Percentiles rank a stretch among this genome's conserved stretches.
Evolutionary conservation across 768 basidiomycete genomes (phyloP).

Genomic region (Calocera viscosa): DNA sequence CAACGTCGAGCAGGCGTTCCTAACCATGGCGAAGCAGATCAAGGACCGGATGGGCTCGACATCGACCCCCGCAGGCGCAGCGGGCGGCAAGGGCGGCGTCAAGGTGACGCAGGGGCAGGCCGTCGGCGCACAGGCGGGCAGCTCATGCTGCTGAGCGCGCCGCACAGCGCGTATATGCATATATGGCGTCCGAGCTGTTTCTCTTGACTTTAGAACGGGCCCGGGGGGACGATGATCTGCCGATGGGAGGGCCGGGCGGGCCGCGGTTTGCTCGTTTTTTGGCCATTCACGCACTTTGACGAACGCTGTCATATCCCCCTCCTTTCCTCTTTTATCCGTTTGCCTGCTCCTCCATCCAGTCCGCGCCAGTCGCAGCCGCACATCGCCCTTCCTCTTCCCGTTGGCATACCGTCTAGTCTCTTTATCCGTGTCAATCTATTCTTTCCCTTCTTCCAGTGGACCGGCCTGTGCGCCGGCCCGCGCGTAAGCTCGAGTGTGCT

Average conservation of each 20-base stretch:
- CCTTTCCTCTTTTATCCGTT: background rate
- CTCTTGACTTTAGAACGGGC: background rate
- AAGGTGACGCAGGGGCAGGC: slow-evolving; percentile 68
- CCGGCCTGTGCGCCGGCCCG: too few relatives aligned
- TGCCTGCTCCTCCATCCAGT: background rate
- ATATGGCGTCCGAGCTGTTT: background rate
- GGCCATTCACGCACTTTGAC: background rate
- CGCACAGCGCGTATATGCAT: background rate
- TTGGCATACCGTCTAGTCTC: background rate
- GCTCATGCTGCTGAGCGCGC: slow-evolving; percentile 62
- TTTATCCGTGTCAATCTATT: background rate
- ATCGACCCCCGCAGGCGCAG: slow-evolving; percentile 51
- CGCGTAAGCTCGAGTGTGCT: too few relatives aligned
- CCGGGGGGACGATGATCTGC: background rate
- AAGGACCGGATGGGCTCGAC: slow-evolving; percentile 87
- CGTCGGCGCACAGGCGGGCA: slow-evolving; percentile 59
- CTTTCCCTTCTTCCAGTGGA: too few relatives aligned
- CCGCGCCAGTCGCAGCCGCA: too few relatives aligned
- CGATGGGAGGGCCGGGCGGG: background rate
- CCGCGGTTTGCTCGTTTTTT: background rate
- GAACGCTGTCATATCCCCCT: background rate
- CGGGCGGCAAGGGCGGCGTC: slow-evolving; percentile 70
- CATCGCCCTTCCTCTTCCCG: background rate
- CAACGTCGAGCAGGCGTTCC: slow-evolving; percentile 98
- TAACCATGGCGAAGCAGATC: slow-evolving; percentile 95